These are phyloP conservation scores for Pythium aphanidermatum DNA, from an alignment of 352 stramenopile species.

Conservation along the genomic window DNA sequence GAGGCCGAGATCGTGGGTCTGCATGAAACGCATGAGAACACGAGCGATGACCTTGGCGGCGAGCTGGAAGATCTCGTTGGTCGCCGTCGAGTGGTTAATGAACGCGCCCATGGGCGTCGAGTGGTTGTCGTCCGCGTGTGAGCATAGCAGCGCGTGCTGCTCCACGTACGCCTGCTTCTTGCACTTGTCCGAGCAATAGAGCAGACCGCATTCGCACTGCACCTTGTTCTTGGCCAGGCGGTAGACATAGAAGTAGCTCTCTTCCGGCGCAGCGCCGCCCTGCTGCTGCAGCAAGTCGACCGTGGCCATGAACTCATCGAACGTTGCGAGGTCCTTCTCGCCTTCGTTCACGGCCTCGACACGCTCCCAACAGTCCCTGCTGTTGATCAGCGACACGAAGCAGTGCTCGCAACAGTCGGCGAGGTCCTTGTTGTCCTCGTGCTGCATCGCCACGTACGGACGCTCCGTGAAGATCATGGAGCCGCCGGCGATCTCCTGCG, in stretches of 20 bases:
- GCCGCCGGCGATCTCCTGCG: constrained; percentile 43
- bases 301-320: constrained; percentile 47
- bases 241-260: constrained; percentile 74
- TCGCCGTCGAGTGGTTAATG: constrained; percentile 73
- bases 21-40: constrained; percentile 55
- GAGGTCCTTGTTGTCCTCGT: constrained; percentile 76
- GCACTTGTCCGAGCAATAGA: constrained; percentile 87
- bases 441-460: constrained; percentile 65
- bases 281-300: constrained; percentile 62
- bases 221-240: constrained; percentile 46
- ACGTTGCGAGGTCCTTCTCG: constrained; percentile 33
- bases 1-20: constrained; percentile 42
- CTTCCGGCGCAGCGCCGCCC: constrained; percentile 48
- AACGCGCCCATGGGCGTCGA: constrained; percentile 72
- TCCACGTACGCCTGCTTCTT: constrained; percentile 52
- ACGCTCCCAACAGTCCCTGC: constrained; percentile 46
- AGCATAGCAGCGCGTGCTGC: constrained; percentile 81
- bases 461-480: constrained; percentile 55
- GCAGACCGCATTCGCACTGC: constrained; percentile 56
- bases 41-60: constrained; percentile 83
- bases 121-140: constrained; percentile 33
- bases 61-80: constrained; percentile 93
- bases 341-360: constrained; percentile 36
- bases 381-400: constrained; percentile 71
- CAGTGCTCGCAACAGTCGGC: constrained; percentile 76